Conservation (phyloP, 2,329 filamentous ascomycete genomes). For the Penicillium sclerotiorum region DNA sequence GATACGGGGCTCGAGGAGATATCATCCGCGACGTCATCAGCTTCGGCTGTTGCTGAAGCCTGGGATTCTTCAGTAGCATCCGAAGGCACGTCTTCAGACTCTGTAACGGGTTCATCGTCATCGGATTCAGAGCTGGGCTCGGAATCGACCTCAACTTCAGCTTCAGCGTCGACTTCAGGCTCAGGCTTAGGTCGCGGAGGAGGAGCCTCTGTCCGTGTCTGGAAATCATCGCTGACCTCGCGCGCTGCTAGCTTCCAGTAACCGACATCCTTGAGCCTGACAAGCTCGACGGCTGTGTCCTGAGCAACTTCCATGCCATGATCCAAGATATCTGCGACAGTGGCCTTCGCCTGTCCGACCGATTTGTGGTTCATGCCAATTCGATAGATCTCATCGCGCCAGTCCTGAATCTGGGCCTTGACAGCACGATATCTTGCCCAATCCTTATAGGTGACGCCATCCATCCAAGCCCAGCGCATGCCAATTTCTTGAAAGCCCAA, state of each 20-base stretch:
- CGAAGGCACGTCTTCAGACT: neutral
- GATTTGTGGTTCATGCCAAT: slow-evolving; percentile 74
- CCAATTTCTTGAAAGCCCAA: slow-evolving; percentile 88
- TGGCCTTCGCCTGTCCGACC: slow-evolving; percentile 67
- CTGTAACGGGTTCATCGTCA: neutral
- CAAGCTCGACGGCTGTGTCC: slow-evolving; percentile 76
- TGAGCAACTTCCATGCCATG: slow-evolving; percentile 80
- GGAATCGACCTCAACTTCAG: slow-evolving; percentile 10
- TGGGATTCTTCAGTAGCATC: too few species aligned
- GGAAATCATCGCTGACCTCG: slow-evolving; percentile 79
- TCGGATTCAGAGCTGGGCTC: slow-evolving; percentile 8
- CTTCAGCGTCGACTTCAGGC: slow-evolving; percentile 22
- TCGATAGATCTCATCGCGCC: slow-evolving; percentile 78
- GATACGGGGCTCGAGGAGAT: too few species aligned
- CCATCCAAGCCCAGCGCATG: slow-evolving; percentile 92
- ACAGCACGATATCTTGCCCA: slow-evolving; percentile 94
- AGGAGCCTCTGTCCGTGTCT: slow-evolving; percentile 56
- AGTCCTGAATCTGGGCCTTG: slow-evolving; percentile 78
- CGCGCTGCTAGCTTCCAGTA: slow-evolving; percentile 77
- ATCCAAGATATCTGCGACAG: slow-evolving; percentile 71
- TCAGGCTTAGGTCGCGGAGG: slow-evolving; percentile 35
- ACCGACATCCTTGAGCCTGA: slow-evolving; percentile 78
- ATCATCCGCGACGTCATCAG: neutral
- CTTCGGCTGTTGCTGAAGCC: neutral
- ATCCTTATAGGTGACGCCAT: slow-evolving; percentile 93